Base-by-base conservation (phyloP, 2,329 filamentous ascomycete genomes). In the Penicillium sp. region DNA sequence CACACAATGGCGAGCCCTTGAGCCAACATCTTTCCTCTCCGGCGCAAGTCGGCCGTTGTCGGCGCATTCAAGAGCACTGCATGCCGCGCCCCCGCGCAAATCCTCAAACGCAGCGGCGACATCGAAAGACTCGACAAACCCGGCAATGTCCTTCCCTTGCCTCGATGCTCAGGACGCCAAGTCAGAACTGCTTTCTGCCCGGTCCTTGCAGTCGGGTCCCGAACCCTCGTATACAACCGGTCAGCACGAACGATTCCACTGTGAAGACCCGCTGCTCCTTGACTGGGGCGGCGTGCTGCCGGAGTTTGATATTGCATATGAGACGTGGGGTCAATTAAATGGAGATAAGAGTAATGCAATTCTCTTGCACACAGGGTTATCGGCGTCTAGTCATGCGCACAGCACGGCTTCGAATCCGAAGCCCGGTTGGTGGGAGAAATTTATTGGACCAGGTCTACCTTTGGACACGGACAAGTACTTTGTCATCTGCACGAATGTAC, bases 341-440 rank as follows among this genome's bases (percentile, higher is more conserved):
- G 79, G 83, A 19, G 88, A 93, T 77, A 90, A 85, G 76, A 92
- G 87, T 73, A 99, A 99, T 76, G 93, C 89, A 4, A 95, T 99
- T 63, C 84, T 99, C 8, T 80, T 99, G 2, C 93, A 98, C 75
- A 99, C 95, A 0, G 95, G 95, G 8, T 84, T 99, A 5, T 97
- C 93, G 0, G 95, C 95, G n/a, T 97, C 93, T 6, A 98, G 93
- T 59, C 95, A 99, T 79, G 95, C 95, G 1, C 93, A 93, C 73
- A 97, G 93, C 60, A 98, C 94, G n/a, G 83, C 86, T 55, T 81
- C 83, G 10, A 99, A 99, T 75, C 85, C 91, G 0, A 90, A 93
- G 75, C 90, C 93, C 0, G 95, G 95, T 3, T 99, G 95, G 95
- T 99, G 95, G 95, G 95, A 99, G 79, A 94, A 90, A 76, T 99